Conservation (phyloP, 1,284 basidiomycete genomes). For the Leccinum pallidistipes region DNA sequence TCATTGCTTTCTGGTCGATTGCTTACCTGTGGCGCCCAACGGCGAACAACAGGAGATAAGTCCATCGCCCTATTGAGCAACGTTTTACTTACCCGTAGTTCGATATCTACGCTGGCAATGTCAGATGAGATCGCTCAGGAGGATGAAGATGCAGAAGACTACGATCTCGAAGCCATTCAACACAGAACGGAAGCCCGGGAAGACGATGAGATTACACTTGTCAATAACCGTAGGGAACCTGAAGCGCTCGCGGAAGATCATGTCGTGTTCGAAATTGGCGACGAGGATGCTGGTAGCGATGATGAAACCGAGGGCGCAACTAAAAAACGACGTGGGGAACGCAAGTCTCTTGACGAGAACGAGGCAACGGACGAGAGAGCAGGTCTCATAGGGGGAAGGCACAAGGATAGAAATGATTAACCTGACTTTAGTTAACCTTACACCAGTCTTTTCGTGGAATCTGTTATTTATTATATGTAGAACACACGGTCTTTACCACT, state of each 20-base stretch:
- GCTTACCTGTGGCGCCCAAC: slow-evolving; percentile 95
- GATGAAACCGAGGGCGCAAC: slow-evolving; percentile 55
- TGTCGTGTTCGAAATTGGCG: slow-evolving; percentile 92
- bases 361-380: slow-evolving; percentile 57
- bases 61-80: slow-evolving; percentile 20
- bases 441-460: slow-evolving; percentile 9
- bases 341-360: slow-evolving; percentile 49
- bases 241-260: slow-evolving; percentile 60
- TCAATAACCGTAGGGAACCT: slow-evolving; percentile 51
- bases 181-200: slow-evolving; percentile 51
- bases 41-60: slow-evolving; percentile 87
- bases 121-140: slow-evolving; percentile 86
- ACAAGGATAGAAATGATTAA: slow-evolving; percentile 33
- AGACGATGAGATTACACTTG: slow-evolving; percentile 66
- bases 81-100: slow-evolving; percentile 27
- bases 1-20: slow-evolving; percentile 78
- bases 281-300: slow-evolving; percentile 71
- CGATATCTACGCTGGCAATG: slow-evolving; percentile 69
- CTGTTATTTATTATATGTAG: slow-evolving; percentile 45
- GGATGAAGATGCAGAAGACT: slow-evolving; percentile 91
- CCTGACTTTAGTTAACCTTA: neutral
- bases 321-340: slow-evolving; percentile 49
- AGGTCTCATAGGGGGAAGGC: slow-evolving; percentile 53
- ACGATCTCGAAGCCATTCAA: slow-evolving; percentile 79
- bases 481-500: slow-evolving; percentile 41